A percentile compares a stretch with the other conserved stretches of the same genome.
Evolutionary conservation across 1,284 basidiomycete species (phyloP).

Genomic region (Abortiporus biennis): DNA sequence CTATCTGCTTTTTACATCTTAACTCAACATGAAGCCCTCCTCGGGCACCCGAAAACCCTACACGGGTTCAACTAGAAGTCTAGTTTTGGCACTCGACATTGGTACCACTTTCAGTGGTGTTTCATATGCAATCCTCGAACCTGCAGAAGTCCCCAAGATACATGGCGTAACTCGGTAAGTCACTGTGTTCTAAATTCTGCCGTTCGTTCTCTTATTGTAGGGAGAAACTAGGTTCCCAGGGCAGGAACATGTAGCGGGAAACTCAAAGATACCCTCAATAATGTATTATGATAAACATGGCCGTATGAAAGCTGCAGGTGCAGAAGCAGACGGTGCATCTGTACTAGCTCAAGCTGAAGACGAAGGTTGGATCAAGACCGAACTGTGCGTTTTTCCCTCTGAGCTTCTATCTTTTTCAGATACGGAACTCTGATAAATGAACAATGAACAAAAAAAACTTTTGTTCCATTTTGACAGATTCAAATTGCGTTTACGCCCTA

Average conservation of each 20-base stretch:
- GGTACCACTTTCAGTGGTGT: slow-evolving; percentile 72
- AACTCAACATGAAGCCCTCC: slow-evolving; percentile 30
- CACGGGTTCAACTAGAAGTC: slow-evolving; percentile 49
- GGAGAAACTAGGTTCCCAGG: slow-evolving; percentile 55
- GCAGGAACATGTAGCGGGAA: slow-evolving; percentile 78
- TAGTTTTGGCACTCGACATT: slow-evolving; percentile 67
- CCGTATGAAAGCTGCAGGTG: slow-evolving; percentile 61
- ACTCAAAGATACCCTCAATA: slow-evolving; percentile 73
- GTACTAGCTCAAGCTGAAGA: slow-evolving; percentile 61
- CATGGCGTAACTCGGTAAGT: slow-evolving; percentile 61
- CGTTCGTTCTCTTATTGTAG: neutral
- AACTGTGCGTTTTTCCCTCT: slow-evolving; percentile 44
- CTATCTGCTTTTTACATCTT: no score
- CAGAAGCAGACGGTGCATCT: slow-evolving; percentile 62
- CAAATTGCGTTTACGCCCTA: slow-evolving; percentile 70
- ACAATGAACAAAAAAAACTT: neutral
- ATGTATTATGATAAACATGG: slow-evolving; percentile 66
- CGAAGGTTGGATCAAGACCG: slow-evolving; percentile 65
- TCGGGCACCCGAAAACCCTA: slow-evolving; percentile 67
- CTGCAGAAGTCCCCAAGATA: slow-evolving; percentile 65
- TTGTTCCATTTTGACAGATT: slow-evolving; percentile 39
- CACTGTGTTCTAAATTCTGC: neutral
- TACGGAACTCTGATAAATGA: no score
- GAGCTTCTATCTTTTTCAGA: no score
- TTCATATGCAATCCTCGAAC: slow-evolving; percentile 70